Evolutionary conservation across 768 basidiomycete species (phyloP).

Genomic region (Cystofilobasidium macerans): DNA sequence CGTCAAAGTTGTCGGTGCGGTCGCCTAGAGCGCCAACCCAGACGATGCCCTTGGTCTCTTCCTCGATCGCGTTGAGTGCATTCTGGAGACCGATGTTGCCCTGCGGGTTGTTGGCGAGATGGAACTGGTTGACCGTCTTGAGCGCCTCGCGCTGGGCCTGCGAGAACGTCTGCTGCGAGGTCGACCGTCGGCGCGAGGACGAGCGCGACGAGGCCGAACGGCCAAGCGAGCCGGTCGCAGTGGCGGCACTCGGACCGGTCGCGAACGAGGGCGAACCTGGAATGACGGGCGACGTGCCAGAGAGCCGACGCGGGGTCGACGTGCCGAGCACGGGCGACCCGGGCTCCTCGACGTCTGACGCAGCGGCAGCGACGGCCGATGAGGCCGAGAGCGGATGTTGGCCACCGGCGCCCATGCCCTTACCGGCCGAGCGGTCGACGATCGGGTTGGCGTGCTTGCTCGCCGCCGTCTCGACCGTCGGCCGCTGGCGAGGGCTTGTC

Average conservation of each 20-base stretch:
- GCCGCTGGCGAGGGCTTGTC: not conserved
- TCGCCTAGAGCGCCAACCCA: constrained; percentile 68
- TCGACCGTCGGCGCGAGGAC: constrained; percentile 15
- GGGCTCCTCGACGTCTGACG: not conserved
- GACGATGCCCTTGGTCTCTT: constrained; percentile 45
- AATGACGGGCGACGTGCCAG: not conserved
- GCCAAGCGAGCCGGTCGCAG: not conserved
- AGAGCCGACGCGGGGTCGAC: not conserved
- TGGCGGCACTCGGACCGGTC: not conserved
- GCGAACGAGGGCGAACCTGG: constrained; percentile 6
- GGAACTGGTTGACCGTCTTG: constrained; percentile 10
- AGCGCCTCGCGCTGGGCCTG: not conserved
- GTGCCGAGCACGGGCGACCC: not conserved
- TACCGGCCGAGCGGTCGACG: not conserved
- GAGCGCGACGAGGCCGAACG: constrained; percentile 20
- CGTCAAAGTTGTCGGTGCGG: constrained; percentile 53
- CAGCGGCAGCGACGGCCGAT: not conserved
- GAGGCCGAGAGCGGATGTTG: not conserved
- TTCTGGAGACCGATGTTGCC: constrained; percentile 78
- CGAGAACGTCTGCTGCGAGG: constrained; percentile 8
- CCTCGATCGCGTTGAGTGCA: constrained; percentile 55
- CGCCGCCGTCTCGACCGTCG: not conserved
- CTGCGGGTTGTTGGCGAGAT: constrained; percentile 46
- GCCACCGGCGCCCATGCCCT: not conserved
- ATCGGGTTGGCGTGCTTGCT: not conserved